Conservation (phyloP, 2,329 filamentous ascomycete genomes). For the Gaeumannomyces sp. region DNA sequence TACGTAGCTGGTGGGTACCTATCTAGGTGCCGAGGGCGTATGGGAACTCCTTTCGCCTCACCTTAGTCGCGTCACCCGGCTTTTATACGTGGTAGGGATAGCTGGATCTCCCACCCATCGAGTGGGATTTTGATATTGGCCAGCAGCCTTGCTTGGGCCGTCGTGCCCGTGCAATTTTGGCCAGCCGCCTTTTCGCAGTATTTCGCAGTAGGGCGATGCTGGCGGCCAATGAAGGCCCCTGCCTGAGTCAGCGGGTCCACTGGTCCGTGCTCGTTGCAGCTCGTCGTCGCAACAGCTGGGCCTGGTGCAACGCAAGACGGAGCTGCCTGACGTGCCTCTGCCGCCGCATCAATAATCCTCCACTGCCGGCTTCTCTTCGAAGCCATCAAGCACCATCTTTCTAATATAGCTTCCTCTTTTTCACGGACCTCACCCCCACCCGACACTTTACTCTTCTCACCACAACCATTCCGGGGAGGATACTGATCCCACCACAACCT, state of each 20-base stretch:
- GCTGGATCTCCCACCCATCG: background rate
- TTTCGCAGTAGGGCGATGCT: background rate
- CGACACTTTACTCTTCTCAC: background rate
- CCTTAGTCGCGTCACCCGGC: background rate
- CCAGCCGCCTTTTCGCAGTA: background rate
- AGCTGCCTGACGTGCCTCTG: constrained; percentile 42
- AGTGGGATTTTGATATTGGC: background rate
- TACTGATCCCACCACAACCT: background rate
- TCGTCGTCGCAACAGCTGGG: background rate
- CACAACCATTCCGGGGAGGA: background rate
- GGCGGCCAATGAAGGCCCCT: too few species aligned
- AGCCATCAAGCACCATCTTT: background rate
- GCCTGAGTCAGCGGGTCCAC: background rate
- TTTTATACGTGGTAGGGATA: background rate
- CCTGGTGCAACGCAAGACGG: constrained; percentile 24
- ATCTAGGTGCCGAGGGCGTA: background rate
- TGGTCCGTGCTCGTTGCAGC: constrained; percentile 4
- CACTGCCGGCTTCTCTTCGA: background rate
- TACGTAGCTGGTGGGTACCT: too few species aligned
- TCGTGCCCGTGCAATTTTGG: background rate
- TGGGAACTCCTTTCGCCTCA: background rate
- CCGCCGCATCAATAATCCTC: constrained; percentile 8
- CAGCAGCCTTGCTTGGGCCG: too few species aligned
- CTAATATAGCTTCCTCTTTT: background rate
- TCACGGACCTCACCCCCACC: background rate